phyloP scores from a whole-genome alignment of 805 yeast genomes.

The Ogataea zsoltii region DNA sequence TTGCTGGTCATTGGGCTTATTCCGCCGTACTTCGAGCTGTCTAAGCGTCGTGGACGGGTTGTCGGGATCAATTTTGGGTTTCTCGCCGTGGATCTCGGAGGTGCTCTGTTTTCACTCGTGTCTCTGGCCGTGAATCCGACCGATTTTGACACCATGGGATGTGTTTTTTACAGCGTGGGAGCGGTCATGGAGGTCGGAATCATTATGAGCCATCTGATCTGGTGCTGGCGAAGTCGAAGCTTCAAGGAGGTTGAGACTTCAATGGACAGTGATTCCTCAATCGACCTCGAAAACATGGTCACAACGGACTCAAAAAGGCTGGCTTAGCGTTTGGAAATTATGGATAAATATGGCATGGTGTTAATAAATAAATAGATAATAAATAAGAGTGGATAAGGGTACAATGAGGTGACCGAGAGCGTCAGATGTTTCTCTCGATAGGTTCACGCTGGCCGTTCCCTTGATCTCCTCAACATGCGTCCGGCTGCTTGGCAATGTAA shows the following conservation, averaged over 20 bases:
- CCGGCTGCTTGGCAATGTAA: constrained; percentile 72
- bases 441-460: not conserved
- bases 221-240: constrained; percentile 39
- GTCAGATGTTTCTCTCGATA: no score
- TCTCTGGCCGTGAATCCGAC: constrained; percentile 52
- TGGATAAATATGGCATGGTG: not conserved
- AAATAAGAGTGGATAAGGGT: not conserved
- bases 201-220: constrained; percentile 63
- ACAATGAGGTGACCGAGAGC: no score
- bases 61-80: constrained; percentile 56
- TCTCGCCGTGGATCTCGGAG: constrained; percentile 49
- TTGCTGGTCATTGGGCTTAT: constrained; percentile 51
- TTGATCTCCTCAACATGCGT: constrained; percentile 30
- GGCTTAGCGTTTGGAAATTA: not conserved
- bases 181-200: constrained; percentile 78
- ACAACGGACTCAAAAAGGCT: no score
- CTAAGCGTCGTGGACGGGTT: constrained; percentile 52
- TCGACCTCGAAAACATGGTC: no score
- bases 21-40: constrained; percentile 57
- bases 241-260: not conserved
- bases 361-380: not conserved
- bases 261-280: not conserved
- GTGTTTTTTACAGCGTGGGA: constrained; percentile 71
- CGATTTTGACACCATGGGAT: constrained; percentile 74
- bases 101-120: constrained; percentile 64